phyloP scores from a whole-genome alignment of 1,284 basidiomycete genomes.

The Cutaneotrichosporon mucoides region DNA sequence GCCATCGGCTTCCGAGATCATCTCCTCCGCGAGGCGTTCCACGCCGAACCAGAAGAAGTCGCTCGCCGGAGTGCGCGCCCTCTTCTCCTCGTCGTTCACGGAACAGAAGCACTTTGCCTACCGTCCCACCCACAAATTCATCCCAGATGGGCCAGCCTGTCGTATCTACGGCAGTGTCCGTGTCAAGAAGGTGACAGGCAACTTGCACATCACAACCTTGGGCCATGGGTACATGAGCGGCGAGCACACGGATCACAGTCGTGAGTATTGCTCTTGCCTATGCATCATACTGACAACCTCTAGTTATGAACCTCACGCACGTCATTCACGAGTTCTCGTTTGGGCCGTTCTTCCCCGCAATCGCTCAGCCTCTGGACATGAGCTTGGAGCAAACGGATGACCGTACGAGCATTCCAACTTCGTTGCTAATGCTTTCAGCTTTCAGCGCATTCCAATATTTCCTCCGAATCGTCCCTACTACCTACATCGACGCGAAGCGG shows the following conservation, averaged over 20 bases:
- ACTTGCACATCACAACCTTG: constrained; percentile 82
- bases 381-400: constrained; percentile 71
- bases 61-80: constrained; percentile 37
- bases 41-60: constrained; percentile 40
- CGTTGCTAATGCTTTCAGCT: constrained; percentile 52
- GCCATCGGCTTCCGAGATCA: constrained; percentile 41
- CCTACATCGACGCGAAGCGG: constrained; percentile 70
- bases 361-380: constrained; percentile 88
- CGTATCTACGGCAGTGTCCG: constrained; percentile 77
- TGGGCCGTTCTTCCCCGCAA: constrained; percentile 92
- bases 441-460: constrained; percentile 96
- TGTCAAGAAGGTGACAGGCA: constrained; percentile 89
- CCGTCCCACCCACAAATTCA: constrained; percentile 67
- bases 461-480: constrained; percentile 89
- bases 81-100: constrained; percentile 58
- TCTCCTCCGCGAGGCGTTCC: constrained; percentile 32
- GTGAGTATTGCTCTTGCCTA: constrained; percentile 49
- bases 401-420: neutral
- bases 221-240: constrained; percentile 89
- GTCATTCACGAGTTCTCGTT: constrained; percentile 96
- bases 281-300: neutral
- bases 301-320: constrained; percentile 95
- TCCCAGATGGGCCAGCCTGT: constrained; percentile 66
- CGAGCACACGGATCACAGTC: constrained; percentile 77
- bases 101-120: constrained; percentile 57